Base-by-base conservation (phyloP, 495 filamentous ascomycete genomes). In the Glonium stellatum region DNA sequence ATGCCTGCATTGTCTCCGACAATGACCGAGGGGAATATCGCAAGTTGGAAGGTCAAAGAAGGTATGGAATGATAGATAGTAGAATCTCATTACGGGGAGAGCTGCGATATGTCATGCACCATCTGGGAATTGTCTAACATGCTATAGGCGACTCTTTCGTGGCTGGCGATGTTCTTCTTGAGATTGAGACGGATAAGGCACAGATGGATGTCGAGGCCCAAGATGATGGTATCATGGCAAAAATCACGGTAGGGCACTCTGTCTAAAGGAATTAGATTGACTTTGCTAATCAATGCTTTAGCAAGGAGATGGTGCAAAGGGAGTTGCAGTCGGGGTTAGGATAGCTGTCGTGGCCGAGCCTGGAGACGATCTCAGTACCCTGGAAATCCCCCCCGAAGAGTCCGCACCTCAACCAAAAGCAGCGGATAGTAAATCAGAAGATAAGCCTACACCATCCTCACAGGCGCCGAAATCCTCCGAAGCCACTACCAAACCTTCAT, bases 161-260 rank as follows among this genome's bases (percentile, higher is more conserved):
- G 0, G 85, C 87, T 55, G 88, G 88, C 37, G 88, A 92, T 71
- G 88, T 91, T 22, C 76, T 92, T 12, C 79, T 92, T 35, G 88
- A 92, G 71, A 89, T 92, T 69, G 88, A 92, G 74, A 92, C 88
- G 27, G 88, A 92, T 72, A 92, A 92, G 75, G 88, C 88, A 19
- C 85, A 86, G 41, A 92, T 92, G 86, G 88, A 92, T 61, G 88
- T 92, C n/a, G 89, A 92, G 72, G 88, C 88, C 18, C 87, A 88
- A 72, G 88, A 92, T 39, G 87, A 90, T 61, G 88, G 88, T 19
- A 76, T 87, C 60, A 66, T 92, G 70, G 82, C 88, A 51, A 92
- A 90, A 77, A 89, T 92, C 63, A 80, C 82, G 44, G 77, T 79
- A 70, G 22, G 57, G 55, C 44, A 1, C 46, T 8, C 11, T 3